phyloP scores from a whole-genome alignment of 352 stramenopile species.

The Thraustotheca clavata region DNA sequence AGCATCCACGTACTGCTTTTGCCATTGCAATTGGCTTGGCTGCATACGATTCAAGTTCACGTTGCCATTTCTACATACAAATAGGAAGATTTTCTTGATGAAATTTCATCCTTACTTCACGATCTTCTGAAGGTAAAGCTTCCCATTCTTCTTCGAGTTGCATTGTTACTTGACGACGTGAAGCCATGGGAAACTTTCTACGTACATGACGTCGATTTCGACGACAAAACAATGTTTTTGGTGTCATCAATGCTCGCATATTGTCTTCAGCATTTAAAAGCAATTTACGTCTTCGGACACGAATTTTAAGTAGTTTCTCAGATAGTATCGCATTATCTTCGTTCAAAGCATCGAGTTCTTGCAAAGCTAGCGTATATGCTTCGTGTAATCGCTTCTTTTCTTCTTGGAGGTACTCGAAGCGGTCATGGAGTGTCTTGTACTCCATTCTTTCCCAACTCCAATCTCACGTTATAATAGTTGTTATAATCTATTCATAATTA shows the following conservation, averaged over 20 bases:
- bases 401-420: slow-evolving; percentile 30
- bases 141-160: slow-evolving; percentile 16
- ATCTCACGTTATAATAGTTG: too few relatives aligned
- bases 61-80: slow-evolving; percentile 16
- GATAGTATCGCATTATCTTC: slow-evolving; percentile 41
- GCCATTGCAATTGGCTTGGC: not conserved
- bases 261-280: slow-evolving; percentile 21
- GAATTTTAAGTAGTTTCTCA: slow-evolving; percentile 39
- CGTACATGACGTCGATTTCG: slow-evolving; percentile 2
- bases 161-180: not conserved
- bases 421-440: slow-evolving; percentile 28
- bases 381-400: slow-evolving; percentile 29
- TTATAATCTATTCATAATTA: too few relatives aligned
- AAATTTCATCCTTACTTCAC: slow-evolving; percentile 2
- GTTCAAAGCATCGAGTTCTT: slow-evolving; percentile 32
- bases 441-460: too few relatives aligned
- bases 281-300: slow-evolving; percentile 34
- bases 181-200: slow-evolving; percentile 1
- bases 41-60: slow-evolving; percentile 13
- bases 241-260: not conserved
- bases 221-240: not conserved
- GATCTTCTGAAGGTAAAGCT: not conserved
- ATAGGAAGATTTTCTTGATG: not conserved
- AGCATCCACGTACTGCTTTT: not conserved
- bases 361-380: slow-evolving; percentile 28